These are phyloP conservation scores for Wickerhamomyces sp. DNA, from an alignment of 1,139 yeast species.

Conservation along the genomic window DNA sequence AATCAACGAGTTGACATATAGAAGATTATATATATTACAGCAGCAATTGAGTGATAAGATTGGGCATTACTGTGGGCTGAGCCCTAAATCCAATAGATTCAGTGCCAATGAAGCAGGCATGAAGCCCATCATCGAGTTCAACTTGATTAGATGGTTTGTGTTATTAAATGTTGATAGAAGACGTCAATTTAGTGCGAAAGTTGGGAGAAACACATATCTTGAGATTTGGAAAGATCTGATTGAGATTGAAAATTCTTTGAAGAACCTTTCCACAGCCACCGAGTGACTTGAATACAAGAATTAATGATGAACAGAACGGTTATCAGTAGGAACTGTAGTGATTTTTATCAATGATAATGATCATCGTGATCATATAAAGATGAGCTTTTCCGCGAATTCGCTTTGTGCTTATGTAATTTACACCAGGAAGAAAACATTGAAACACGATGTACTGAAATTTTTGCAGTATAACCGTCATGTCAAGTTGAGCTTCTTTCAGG, in stretches of 20 bases:
- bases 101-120: slow-evolving; percentile 36
- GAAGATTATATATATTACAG: slow-evolving; percentile 80
- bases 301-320: too few relatives aligned
- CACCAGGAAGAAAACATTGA: too few relatives aligned
- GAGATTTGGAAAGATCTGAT: slow-evolving; percentile 70
- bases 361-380: too few relatives aligned
- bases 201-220: slow-evolving; percentile 49
- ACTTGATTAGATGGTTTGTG: slow-evolving; percentile 47
- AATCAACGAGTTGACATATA: slow-evolving; percentile 64
- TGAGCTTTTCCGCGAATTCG: too few relatives aligned
- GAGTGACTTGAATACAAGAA: too few relatives aligned
- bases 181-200: slow-evolving; percentile 46
- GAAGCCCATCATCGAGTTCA: slow-evolving; percentile 60
- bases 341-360: too few relatives aligned
- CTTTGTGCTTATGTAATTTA: too few relatives aligned
- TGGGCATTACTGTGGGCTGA: slow-evolving; percentile 70
- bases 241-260: slow-evolving; percentile 38
- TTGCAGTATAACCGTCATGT: too few relatives aligned
- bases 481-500: too few relatives aligned
- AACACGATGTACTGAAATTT: too few relatives aligned
- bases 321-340: too few relatives aligned
- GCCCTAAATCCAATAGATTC: slow-evolving; percentile 67
- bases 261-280: slow-evolving; percentile 18
- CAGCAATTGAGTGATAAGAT: slow-evolving; percentile 71
- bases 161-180: slow-evolving; percentile 55